These are phyloP conservation scores for Penicillium malachiteum DNA, from an alignment of 495 filamentous ascomycete species.

Conservation along the genomic window DNA sequence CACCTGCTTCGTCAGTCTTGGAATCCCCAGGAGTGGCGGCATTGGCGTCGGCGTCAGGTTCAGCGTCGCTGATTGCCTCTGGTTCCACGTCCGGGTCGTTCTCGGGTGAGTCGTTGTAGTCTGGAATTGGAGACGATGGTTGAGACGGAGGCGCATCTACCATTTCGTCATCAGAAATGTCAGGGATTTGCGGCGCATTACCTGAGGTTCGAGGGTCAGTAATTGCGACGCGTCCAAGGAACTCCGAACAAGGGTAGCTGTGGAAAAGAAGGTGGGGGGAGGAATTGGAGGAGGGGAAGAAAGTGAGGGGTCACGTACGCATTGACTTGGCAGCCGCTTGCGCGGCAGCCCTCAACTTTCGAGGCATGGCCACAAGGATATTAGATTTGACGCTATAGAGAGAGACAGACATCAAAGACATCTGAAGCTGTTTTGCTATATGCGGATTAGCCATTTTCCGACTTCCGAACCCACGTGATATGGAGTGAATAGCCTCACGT, in stretches of 20 bases:
- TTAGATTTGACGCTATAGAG: no score
- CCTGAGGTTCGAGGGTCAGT: constrained; percentile 31
- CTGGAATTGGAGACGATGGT: constrained; percentile 34
- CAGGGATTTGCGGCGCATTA: constrained; percentile 43
- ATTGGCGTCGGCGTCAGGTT: constrained; percentile 25
- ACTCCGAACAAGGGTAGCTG: neutral
- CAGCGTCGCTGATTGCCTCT: constrained; percentile 28
- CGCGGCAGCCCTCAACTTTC: constrained; percentile 48
- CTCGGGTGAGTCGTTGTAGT: constrained; percentile 30
- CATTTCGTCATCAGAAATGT: constrained; percentile 53
- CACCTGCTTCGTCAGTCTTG: constrained; percentile 32
- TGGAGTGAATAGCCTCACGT: neutral
- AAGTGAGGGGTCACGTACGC: constrained; percentile 24
- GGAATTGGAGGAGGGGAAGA: neutral
- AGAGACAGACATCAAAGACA: no score
- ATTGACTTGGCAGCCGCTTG: constrained; percentile 50
- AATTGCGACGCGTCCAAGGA: constrained; percentile 21
- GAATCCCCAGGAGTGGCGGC: constrained; percentile 19
- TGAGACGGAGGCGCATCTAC: constrained; percentile 40
- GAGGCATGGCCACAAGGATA: constrained; percentile 36
- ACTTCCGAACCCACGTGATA: neutral
- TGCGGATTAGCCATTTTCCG: constrained; percentile 4
- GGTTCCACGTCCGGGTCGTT: constrained; percentile 27
- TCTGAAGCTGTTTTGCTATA: constrained; percentile 21
- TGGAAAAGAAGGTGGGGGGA: neutral